A percentile compares a stretch with the other conserved stretches of the same genome.
These are phyloP conservation scores for Heritiera fomes DNA, from an alignment of 345 rosid genomes.

Conservation along the genomic window DNA sequence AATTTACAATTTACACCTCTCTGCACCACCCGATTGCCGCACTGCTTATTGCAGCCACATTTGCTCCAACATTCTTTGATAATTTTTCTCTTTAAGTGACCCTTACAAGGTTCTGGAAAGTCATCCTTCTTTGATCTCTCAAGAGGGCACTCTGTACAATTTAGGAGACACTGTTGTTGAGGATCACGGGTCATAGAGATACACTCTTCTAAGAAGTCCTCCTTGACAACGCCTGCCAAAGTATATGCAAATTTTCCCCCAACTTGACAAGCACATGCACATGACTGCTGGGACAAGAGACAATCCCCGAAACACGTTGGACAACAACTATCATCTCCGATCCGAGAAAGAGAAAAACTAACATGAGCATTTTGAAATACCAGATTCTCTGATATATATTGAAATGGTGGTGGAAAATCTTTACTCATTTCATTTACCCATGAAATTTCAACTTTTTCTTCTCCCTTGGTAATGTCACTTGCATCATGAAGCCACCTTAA, in stretches of 20 bases:
- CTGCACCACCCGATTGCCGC: slow-evolving; percentile 93
- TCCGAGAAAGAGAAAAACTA: slow-evolving; percentile 58
- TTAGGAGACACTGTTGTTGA: slow-evolving; percentile 43
- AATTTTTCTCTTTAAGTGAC: slow-evolving; percentile 73
- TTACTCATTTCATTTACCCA: slow-evolving; percentile 73
- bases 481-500: slow-evolving; percentile 47
- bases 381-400: slow-evolving; percentile 58
- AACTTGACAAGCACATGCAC: slow-evolving; percentile 56
- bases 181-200: slow-evolving; percentile 59
- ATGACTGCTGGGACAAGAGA: slow-evolving; percentile 47
- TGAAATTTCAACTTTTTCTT: slow-evolving; percentile 63
- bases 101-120: slow-evolving; percentile 69
- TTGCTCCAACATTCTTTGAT: slow-evolving; percentile 90
- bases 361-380: slow-evolving; percentile 60
- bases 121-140: slow-evolving; percentile 58
- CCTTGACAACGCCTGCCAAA: slow-evolving; percentile 50
- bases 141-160: slow-evolving; percentile 71
- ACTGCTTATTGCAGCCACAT: slow-evolving; percentile 76
- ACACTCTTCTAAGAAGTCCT: slow-evolving; percentile 66
- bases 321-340: slow-evolving; percentile 61
- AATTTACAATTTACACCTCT: slow-evolving; percentile 70
- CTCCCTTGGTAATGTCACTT: slow-evolving; percentile 67
- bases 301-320: slow-evolving; percentile 68
- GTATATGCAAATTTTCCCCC: slow-evolving; percentile 58
- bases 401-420: slow-evolving; percentile 57